Percentiles rank a stretch among this genome's conserved stretches.
Evolutionary conservation across 2,329 filamentous ascomycete genomes (phyloP).

Genomic region (Paraphaeosphaeria minitans): DNA sequence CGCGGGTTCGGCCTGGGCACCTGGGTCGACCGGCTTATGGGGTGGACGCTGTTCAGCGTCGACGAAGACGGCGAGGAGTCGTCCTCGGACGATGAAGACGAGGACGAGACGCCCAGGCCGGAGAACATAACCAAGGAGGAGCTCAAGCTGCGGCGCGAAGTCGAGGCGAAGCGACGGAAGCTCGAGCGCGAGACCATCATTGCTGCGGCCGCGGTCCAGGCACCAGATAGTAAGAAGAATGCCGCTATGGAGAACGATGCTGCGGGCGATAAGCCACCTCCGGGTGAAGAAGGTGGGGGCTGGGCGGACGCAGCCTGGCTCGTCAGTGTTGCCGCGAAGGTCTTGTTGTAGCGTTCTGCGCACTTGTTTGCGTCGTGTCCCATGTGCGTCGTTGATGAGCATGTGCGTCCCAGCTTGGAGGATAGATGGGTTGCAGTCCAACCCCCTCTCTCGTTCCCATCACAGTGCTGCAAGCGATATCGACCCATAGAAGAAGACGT

Average conservation of each 20-base stretch:
- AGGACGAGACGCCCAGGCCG: conserved; percentile 30
- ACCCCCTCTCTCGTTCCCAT: too few relatives aligned
- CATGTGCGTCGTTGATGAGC: too few relatives aligned
- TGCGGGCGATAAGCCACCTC: conserved; percentile 18
- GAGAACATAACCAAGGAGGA: conserved; percentile 46
- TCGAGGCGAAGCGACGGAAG: conserved; percentile 44
- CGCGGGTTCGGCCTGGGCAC: conserved; percentile 61
- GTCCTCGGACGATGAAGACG: conserved; percentile 35
- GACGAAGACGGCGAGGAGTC: conserved; percentile 55
- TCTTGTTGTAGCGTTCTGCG: conserved; percentile 33
- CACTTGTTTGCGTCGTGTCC: too few relatives aligned
- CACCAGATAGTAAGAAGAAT: conserved; percentile 30
- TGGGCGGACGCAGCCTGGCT: conserved; percentile 66
- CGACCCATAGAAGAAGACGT: too few relatives aligned
- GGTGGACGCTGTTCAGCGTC: conserved; percentile 61
- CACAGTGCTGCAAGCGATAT: too few relatives aligned
- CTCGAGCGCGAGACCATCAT: conserved; percentile 44
- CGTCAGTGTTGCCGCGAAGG: conserved; percentile 58
- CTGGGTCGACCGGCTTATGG: conserved; percentile 63
- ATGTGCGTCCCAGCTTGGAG: too few relatives aligned
- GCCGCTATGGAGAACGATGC: conserved; percentile 17
- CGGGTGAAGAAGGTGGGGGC: conserved; percentile 49
- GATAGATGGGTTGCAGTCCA: too few relatives aligned
- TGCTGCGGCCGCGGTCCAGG: conserved; percentile 45
- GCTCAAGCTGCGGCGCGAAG: conserved; percentile 42